These are phyloP conservation scores for Nigrospora osmanthi DNA, from an alignment of 2,329 filamentous ascomycete species.

Conservation along the genomic window DNA sequence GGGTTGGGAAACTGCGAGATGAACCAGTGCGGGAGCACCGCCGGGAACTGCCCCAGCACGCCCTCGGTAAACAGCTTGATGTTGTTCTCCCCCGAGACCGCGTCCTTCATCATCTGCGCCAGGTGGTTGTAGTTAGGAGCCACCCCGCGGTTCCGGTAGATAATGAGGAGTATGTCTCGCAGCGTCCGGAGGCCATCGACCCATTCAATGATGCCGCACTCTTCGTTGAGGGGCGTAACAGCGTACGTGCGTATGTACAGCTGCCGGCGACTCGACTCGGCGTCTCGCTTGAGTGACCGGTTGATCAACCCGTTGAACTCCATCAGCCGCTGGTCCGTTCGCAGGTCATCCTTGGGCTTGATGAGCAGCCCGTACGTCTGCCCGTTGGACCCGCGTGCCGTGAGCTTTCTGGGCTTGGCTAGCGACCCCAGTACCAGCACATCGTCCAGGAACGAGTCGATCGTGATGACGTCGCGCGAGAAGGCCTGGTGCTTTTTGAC, in stretches of 20 bases:
- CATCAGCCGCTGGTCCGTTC: conserved; percentile 97
- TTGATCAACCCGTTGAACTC: conserved; percentile 99
- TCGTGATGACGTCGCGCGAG: conserved; percentile 76
- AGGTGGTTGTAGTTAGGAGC: conserved; percentile 62
- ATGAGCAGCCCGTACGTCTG: conserved; percentile 83
- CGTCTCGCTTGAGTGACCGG: conserved; percentile 81
- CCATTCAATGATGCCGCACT: conserved; percentile 98
- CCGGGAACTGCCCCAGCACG: conserved; percentile 61
- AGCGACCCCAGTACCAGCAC: conserved; percentile 86
- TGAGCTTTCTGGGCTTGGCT: conserved; percentile 85
- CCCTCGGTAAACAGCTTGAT: conserved; percentile 63
- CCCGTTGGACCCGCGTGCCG: conserved; percentile 81
- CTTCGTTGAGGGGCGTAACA: conserved; percentile 93
- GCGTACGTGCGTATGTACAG: conserved; percentile 96
- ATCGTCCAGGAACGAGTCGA: conserved; percentile 74
- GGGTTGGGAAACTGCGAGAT: conserved; percentile 91
- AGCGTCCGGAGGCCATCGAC: conserved; percentile 92
- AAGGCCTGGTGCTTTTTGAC: conserved; percentile 79
- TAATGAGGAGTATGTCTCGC: conserved; percentile 76
- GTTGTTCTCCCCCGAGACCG: conserved; percentile 47
- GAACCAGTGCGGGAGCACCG: conserved; percentile 91
- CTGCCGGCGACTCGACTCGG: conserved; percentile 81
- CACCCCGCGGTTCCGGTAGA: conserved; percentile 71
- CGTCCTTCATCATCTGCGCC: conserved; percentile 56
- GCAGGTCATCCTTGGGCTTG: conserved; percentile 96